A percentile compares a stretch with the other conserved stretches of the same genome.
Evolutionary conservation across 2,329 filamentous ascomycete genomes (phyloP).

Genomic region (Aureobasidium sp.): DNA sequence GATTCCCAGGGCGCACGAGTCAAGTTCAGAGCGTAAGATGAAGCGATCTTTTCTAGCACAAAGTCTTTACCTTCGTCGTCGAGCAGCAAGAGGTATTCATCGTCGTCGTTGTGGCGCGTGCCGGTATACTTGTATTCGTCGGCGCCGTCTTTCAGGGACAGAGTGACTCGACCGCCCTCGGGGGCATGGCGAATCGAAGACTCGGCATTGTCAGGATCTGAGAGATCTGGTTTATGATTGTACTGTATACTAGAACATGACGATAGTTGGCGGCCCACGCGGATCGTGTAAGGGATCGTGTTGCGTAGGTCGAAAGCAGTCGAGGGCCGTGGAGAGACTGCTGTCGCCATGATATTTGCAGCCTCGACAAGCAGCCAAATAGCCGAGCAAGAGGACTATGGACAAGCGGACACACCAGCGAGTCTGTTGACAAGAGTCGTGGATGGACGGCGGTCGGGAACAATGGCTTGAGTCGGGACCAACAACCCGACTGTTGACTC

Average conservation of each 20-base stretch:
- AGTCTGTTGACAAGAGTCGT: background rate
- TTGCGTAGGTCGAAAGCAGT: conserved; percentile 13
- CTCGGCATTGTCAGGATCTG: conserved; percentile 24
- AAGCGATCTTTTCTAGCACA: conserved; percentile 71
- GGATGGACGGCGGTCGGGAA: background rate
- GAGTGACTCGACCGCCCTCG: conserved; percentile 7
- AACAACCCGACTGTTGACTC: background rate
- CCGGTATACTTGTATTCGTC: conserved; percentile 35
- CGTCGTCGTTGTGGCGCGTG: conserved; percentile 42
- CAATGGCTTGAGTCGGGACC: background rate
- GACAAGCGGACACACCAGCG: conserved; percentile 2
- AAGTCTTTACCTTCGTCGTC: conserved; percentile 67
- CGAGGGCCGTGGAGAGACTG: conserved; percentile 7
- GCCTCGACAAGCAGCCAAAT: background rate
- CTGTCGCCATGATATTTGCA: background rate
- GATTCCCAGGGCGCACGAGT: conserved; percentile 58
- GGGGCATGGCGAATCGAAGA: conserved; percentile 18
- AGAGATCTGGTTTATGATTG: conserved; percentile 38
- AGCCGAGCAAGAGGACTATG: background rate
- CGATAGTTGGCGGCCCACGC: conserved; percentile 8
- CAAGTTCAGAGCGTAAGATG: conserved; percentile 83
- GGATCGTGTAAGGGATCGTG: conserved; percentile 10
- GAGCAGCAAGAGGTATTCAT: conserved; percentile 75
- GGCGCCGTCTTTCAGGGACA: conserved; percentile 22
- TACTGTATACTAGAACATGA: conserved; percentile 24